A percentile compares a stretch with the other conserved stretches of the same genome.
These are phyloP conservation scores for Paracamarosporium sp. DNA, from an alignment of 2,329 filamentous ascomycete species.

Conservation along the genomic window DNA sequence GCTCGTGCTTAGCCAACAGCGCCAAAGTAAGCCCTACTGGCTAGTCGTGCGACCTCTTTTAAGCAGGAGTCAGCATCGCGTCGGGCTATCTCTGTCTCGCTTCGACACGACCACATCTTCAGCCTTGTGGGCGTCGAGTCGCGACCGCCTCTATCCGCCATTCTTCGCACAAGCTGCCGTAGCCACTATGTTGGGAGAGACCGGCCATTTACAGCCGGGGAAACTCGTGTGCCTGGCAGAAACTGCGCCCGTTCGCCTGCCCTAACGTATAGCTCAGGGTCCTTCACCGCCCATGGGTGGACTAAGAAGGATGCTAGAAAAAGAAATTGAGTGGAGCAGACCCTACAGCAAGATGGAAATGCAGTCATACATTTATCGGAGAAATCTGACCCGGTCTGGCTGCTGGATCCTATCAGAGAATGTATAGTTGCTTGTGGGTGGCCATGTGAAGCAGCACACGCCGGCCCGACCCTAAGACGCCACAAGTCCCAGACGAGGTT, in stretches of 20 bases:
- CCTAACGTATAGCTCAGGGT: neutral
- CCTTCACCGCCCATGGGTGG: neutral
- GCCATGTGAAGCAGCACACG: neutral
- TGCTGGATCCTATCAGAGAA: neutral
- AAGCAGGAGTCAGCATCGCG: neutral
- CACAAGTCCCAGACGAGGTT: neutral
- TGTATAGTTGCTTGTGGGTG: neutral
- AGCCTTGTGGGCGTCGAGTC: neutral
- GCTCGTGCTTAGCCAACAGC: neutral
- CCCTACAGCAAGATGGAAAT: neutral
- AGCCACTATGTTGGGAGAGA: neutral
- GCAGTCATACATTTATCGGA: neutral
- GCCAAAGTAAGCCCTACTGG: neutral
- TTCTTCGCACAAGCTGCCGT: slow-evolving; percentile 2
- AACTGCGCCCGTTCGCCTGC: neutral
- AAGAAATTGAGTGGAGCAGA: neutral
- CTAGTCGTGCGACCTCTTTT: neutral
- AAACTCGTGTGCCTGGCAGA: neutral
- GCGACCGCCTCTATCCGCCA: neutral
- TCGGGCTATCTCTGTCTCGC: neutral
- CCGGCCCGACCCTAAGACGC: neutral
- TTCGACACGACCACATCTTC: neutral
- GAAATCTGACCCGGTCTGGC: neutral
- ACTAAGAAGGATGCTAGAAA: neutral
- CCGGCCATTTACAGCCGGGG: neutral